Evolutionary conservation across 495 filamentous ascomycete genomes (phyloP), one percentile per base, ranked within the genome.

Genomic region (Physcia stellaris): DNA sequence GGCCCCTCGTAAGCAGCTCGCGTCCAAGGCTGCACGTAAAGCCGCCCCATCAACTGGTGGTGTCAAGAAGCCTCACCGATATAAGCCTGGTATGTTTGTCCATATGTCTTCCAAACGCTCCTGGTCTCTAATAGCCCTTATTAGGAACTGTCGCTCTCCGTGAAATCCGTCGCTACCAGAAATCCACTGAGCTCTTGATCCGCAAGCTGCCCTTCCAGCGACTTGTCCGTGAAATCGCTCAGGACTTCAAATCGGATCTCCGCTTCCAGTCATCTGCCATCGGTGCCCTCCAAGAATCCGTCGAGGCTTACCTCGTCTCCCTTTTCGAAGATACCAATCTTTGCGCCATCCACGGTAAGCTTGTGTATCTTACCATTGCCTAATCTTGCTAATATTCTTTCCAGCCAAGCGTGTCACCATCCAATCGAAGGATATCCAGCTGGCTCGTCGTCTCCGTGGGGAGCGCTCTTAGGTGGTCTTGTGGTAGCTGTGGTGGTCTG

Each of bases 111-210:
- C 39, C 22, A 11, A 10, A 10, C 17, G 9, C 12, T 18, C 36
- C 28, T 28, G 34, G 35, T 46, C 48, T 24, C 61, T 73, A 59
- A 67, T 45, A 46, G 16, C 24, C 20, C 19, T 41, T 50, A 20
- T 3, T 32, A 77, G 77, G 77, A 73, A 99, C 90, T 72, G 90
- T 99, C 81, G 90, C 90, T 87, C 90, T 99, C 55, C 90, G 90
- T 88, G 90, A 99, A 75, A 99, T 99, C 64, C 92, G 90, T 87
- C 90, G 90, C 60, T 99, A 99, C 80, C 90, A 99, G 79, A 99
- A 99, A 79, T 94, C 86, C 53, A 99, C 90, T 56, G 90, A 99
- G 84, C 88, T 99, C 45, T 67, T 99, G 55, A 99, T 99, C 79
- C 90, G 90, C 79, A 99, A 99, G 85, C 86, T 99, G 54, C 90